These are phyloP conservation scores for Hyparrhenia diplandra DNA, from an alignment of 176 grass and related monocot species.

Conservation along the genomic window DNA sequence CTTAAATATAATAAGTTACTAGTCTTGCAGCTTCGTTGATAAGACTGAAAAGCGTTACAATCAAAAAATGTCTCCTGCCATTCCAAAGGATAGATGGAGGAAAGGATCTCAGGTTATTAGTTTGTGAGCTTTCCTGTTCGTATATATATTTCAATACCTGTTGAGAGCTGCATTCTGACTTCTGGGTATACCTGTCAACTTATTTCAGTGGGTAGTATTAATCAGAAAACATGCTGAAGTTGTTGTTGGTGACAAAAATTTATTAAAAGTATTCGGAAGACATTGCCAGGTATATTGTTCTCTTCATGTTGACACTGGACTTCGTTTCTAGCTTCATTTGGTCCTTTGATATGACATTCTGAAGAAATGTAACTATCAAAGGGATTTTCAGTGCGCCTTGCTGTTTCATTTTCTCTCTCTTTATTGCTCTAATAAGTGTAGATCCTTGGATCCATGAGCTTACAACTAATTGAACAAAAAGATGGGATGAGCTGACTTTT, in stretches of 20 bases:
- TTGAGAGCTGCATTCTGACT: slow-evolving; percentile 5
- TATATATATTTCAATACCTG: slow-evolving; percentile 9
- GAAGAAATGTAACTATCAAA: background rate
- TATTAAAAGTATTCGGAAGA: slow-evolving; percentile 80
- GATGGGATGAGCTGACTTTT: background rate
- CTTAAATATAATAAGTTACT: slow-evolving; percentile 18
- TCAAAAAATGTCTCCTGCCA: slow-evolving; percentile 70
- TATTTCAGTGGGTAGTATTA: slow-evolving; percentile 88
- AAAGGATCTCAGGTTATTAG: slow-evolving; percentile 92
- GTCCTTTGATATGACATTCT: background rate
- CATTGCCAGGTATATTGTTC: slow-evolving; percentile 72
- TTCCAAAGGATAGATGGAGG: slow-evolving; percentile 89
- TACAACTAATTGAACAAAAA: slow-evolving; percentile 8
- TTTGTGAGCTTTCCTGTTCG: slow-evolving; percentile 16
- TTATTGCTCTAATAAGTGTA: background rate
- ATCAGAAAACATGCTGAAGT: slow-evolving; percentile 75
- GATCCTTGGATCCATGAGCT: background rate
- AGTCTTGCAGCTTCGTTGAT: slow-evolving; percentile 70
- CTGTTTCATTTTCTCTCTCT: background rate
- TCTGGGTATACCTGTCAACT: slow-evolving; percentile 17
- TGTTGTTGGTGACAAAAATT: slow-evolving; percentile 57
- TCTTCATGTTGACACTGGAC: background rate
- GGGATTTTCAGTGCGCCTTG: background rate
- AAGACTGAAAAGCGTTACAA: slow-evolving; percentile 76
- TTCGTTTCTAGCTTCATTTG: background rate